Percentiles rank a stretch among this genome's conserved stretches.
These are phyloP conservation scores for Trichoderma erinaceum DNA, from an alignment of 495 filamentous ascomycete species.

Conservation along the genomic window DNA sequence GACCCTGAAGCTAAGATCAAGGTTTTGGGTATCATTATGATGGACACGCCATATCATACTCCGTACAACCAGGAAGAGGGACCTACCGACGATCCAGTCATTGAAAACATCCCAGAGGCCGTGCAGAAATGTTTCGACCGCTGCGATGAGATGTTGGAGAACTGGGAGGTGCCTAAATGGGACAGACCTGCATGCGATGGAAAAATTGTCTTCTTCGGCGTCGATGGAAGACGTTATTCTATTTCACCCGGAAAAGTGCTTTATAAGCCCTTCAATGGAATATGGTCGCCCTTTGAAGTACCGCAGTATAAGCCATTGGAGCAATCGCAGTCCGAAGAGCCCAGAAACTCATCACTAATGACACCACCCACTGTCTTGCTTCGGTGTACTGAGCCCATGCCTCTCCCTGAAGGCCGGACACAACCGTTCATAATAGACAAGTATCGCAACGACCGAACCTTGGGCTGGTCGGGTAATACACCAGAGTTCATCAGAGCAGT, in stretches of 20 bases:
- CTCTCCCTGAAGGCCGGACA: not conserved
- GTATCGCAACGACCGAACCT: not conserved
- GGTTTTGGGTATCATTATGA: conserved; percentile 5
- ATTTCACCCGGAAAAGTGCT: not conserved
- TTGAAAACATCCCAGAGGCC: not conserved
- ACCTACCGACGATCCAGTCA: not conserved
- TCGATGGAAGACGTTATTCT: not conserved
- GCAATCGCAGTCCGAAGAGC: not conserved
- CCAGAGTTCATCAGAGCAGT: conserved; percentile 13
- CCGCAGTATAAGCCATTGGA: not conserved
- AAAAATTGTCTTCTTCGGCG: not conserved
- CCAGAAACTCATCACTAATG: not conserved
- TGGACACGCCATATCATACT: conserved; percentile 10
- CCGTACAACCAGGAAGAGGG: not conserved
- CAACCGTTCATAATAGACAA: conserved; percentile 7
- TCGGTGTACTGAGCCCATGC: not conserved
- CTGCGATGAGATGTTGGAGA: conserved; percentile 8
- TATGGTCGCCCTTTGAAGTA: not conserved
- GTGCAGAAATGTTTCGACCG: conserved; percentile 4
- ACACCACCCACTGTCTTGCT: conserved; percentile 7
- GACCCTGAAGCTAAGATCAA: conserved; percentile 10
- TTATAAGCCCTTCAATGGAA: not conserved
- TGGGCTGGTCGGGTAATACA: not conserved
- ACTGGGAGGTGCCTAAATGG: conserved; percentile 7
- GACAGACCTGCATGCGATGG: not conserved